Conservation (phyloP, 1,284 basidiomycete species). For the Calocybe gambosa region DNA sequence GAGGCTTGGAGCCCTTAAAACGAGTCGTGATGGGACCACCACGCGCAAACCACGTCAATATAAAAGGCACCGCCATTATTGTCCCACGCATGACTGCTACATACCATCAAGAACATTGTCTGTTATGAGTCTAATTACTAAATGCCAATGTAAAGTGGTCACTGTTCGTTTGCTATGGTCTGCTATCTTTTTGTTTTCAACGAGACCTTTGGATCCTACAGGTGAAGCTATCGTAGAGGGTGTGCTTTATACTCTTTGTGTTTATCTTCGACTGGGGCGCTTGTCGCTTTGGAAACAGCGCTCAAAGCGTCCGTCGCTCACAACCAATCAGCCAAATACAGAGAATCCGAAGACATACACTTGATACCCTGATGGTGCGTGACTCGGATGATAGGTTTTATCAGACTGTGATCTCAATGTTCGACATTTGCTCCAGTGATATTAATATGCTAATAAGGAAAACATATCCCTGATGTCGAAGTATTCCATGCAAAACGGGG, state of each 20-base stretch:
- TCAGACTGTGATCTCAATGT: too few species aligned
- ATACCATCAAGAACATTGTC: not conserved
- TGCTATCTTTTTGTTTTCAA: not conserved
- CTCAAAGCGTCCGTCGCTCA: not conserved
- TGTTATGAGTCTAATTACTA: too few species aligned
- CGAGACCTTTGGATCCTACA: not conserved
- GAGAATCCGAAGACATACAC: too few species aligned
- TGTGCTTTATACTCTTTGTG: not conserved
- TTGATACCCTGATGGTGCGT: too few species aligned
- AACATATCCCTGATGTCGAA: too few species aligned
- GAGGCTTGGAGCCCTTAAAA: not conserved
- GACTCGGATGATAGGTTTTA: too few species aligned
- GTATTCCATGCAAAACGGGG: not conserved
- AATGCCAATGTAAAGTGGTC: too few species aligned
- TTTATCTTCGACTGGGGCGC: not conserved
- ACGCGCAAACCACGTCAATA: not conserved
- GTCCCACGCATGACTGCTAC: slow-evolving; percentile 1
- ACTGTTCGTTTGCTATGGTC: not conserved
- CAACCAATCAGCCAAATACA: too few species aligned
- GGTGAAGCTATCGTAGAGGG: not conserved
- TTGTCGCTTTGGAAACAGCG: slow-evolving; percentile 5
- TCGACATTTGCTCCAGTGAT: too few species aligned
- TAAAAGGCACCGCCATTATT: not conserved
- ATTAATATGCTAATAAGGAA: too few species aligned
- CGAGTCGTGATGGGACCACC: not conserved